These are phyloP conservation scores for Colletotrichum navitas DNA, from an alignment of 2,329 filamentous ascomycete species.

Conservation along the genomic window DNA sequence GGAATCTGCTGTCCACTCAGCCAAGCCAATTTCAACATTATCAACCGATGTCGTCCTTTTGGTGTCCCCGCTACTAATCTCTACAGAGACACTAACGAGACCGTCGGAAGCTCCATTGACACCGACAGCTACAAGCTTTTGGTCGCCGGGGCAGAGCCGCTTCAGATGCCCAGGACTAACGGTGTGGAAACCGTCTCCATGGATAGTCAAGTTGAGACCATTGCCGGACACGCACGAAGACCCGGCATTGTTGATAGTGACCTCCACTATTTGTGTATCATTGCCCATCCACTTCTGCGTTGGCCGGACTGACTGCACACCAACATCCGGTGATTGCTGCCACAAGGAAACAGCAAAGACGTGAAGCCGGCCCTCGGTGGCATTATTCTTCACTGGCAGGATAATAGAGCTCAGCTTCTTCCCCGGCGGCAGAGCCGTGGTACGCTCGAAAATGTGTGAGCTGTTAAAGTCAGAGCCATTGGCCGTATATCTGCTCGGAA, in stretches of 20 bases:
- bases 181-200: constrained; percentile 56
- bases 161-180: constrained; percentile 56
- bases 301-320: constrained; percentile 56
- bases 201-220: constrained; percentile 49
- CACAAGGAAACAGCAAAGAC: constrained; percentile 58
- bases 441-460: constrained; percentile 60
- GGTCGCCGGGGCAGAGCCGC: constrained; percentile 59
- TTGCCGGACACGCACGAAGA: constrained; percentile 50
- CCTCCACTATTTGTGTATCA: constrained; percentile 56
- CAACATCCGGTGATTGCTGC: constrained; percentile 44
- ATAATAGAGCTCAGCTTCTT: constrained; percentile 56
- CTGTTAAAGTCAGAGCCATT: constrained; percentile 57
- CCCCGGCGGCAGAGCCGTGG: constrained; percentile 52
- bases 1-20: constrained; percentile 51
- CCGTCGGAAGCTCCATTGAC: constrained; percentile 49
- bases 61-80: constrained; percentile 41
- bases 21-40: constrained; percentile 51
- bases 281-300: constrained; percentile 57
- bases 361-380: constrained; percentile 55
- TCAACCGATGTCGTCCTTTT: constrained; percentile 42
- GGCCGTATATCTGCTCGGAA: constrained; percentile 56
- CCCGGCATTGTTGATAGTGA: constrained; percentile 54
- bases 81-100: constrained; percentile 43
- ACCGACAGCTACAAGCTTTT: constrained; percentile 54
- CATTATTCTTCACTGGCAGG: constrained; percentile 54